Base-by-base conservation (phyloP, 495 filamentous ascomycete species). In the Neurospora sp. region DNA sequence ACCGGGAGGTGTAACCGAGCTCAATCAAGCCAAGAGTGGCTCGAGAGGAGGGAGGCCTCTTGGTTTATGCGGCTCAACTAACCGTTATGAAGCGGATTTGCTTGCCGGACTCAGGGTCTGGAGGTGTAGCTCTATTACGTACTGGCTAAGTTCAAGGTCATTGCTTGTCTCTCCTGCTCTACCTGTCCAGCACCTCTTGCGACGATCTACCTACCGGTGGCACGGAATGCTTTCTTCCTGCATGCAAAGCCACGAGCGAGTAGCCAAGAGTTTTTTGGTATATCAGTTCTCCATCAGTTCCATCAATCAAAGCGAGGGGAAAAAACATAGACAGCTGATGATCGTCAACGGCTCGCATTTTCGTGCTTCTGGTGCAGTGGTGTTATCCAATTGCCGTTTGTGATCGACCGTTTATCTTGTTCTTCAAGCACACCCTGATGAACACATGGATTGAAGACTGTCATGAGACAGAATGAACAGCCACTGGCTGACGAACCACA, bases 1-100 rank as follows among this genome's bases (percentile, higher is more conserved):
- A 89, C 74, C 77, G 82, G 5, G 80, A 82, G 23, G 73, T 81
- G 31, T 82, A 75, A 78, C 39, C 54, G 27, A 27, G 14, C 14
- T 31, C 54, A 18, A 8, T 16, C 54, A 31, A 14, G 12, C 31
- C 54, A 9, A 41, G 18, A 3, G 5, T 23, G 16, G 10, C 40
- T 23, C 39, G 38, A 20, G 35, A 10, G n/a, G 31, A 39, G 23
- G 35, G 9, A 20, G 23, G 37, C 35, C 35, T 70, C 69, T 40
- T 20, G 54, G 48, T 1, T 35, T 31, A 18, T 35, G 27, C 54
- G 14, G 54, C 54, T 66, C 54, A 66, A n/a, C n/a, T n/a, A n/a
- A 66, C 11, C 23, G 7, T 31, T 31, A 16, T 31, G 12, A 14
- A 31, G 12, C 54, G 54, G 54, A 5, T 62, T 62, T 3, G 12